Evolutionary conservation across 2,329 filamentous ascomycete species (phyloP), one percentile per base, ranked within the genome.

Genomic region (Amesomyces nigricolor): DNA sequence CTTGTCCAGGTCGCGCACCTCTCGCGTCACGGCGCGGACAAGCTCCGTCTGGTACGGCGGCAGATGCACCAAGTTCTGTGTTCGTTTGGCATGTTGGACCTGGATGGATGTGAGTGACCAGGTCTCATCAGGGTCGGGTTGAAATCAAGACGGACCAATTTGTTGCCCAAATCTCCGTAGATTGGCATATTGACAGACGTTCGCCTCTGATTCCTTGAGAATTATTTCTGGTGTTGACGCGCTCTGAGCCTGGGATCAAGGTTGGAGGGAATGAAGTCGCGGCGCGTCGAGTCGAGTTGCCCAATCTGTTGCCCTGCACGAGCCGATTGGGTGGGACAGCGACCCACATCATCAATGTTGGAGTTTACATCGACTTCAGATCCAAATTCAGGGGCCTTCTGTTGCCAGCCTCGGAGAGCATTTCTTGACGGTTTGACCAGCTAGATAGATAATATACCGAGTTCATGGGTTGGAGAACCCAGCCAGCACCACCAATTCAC

Each of bases 51-150:
- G 91, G 70, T 97, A 97, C 3, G 91, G 86, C 0, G 94, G 94
- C 2, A 99, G 81, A 69, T 95, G 85, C 32, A 85, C 76, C 54
- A 99, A 82, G 62, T 89, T 87, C 72, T 94, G 90, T 16, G 89
- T 95, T 68, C 94, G 85, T 79, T 97, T 97, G 70, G 94, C 94
- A 77, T 97, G 89, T 77, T 92, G 88, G 64, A 95, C 91, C 89
- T 96, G 63, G 19, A 46, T 46, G 29, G 47, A 50, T 58, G 62
- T 62, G 50, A 60, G 64, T 52, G 40, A 43, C 8, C 17, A 46
- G 39, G 39, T 30, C 14, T 1, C 37, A 35, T 17, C 13, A 17
- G 37, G 7, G 5, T 26, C 35, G 11, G 16, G 7, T 39, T 51
- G 44, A 14, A 45, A 39, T 48, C 47, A 19, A 26, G 46, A 62